Evolutionary conservation across 2,329 filamentous ascomycete species (phyloP), one percentile per base, ranked within the genome.

Genomic region (Sphaerulina vaccinii): DNA sequence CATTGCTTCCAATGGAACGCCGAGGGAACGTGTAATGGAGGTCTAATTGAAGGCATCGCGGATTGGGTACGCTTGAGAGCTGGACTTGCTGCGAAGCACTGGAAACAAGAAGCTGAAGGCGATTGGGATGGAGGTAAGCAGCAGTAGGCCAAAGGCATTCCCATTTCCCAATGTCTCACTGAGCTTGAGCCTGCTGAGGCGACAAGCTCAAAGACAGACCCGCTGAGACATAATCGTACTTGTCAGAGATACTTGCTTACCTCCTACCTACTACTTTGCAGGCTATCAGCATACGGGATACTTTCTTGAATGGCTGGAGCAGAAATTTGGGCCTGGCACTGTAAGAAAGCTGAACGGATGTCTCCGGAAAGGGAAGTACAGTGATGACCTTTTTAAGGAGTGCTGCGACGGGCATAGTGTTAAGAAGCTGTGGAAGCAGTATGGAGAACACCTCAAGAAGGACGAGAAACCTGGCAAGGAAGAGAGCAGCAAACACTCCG

Each of bases 261-360:
- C n/a, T n/a, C n/a, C n/a, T n/a, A n/a, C n/a, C n/a, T n/a, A n/a
- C n/a, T n/a, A n/a, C n/a, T n/a, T n/a, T n/a, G n/a, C n/a, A n/a
- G 91, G 91, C 0, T 97, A 97, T 71, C 86, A 96, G 74, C 82
- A 87, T 60, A 97, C 92, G 5, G 93, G 85, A 1, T 97, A 89
- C 69, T 97, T 97, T 62, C 72, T 97, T 44, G 85, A 93, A 49
- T 96, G 89, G 73, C 73, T 97, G 40, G 91, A 96, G 72, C 69
- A 74, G 29, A 77, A 78, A 41, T 87, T 72, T 57, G 77, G 77
- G 1, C 58, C 59, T n/a, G 76, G 77, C 22, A 71, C 72, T 39
- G 75, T 79, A 3, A 68, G 81, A 50, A 77, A 75, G 51, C 70
- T 93, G 43, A 81, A 95, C 64, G 85, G 84, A 64, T 80, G 78